phyloP scores from a whole-genome alignment of 208 protist genomes.

The Acanthamoeba sp. region DNA sequence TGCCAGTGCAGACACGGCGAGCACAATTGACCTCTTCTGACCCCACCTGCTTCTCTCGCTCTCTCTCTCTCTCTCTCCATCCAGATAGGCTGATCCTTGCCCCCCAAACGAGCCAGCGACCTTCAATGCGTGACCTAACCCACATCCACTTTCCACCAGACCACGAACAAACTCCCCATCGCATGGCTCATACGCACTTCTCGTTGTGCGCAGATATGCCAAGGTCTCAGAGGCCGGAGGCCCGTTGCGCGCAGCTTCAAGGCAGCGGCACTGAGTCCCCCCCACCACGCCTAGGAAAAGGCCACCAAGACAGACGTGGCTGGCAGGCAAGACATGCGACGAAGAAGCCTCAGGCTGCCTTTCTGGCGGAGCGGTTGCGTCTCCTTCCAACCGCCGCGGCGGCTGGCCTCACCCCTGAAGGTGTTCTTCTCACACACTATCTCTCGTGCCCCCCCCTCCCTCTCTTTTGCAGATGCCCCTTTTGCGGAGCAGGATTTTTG shows the following conservation, averaged over 20 bases:
- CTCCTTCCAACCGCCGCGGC: neutral
- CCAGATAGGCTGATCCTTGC: neutral
- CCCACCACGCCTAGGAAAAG: neutral
- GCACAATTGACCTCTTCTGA: no score
- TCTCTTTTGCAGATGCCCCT: neutral
- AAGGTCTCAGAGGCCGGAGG: neutral
- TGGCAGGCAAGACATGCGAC: neutral
- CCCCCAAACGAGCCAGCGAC: neutral
- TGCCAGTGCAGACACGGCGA: neutral
- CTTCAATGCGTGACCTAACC: neutral
- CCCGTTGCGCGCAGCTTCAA: neutral
- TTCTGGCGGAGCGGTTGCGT: neutral
- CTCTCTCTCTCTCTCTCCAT: no score
- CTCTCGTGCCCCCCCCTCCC: neutral
- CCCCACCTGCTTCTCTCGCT: no score
- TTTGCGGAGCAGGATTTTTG: no score
- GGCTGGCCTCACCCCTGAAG: neutral
- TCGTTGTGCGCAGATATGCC: neutral
- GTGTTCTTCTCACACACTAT: neutral
- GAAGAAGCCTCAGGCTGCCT: conserved; percentile 6
- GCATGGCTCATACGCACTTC: neutral
- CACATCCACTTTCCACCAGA: conserved; percentile 63
- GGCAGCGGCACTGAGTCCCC: neutral
- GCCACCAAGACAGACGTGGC: neutral
- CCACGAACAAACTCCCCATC: neutral